Percentiles rank a stretch among this genome's conserved stretches.
Conservation (phyloP, 441 rosid species). For the Breynia disticha region DNA sequence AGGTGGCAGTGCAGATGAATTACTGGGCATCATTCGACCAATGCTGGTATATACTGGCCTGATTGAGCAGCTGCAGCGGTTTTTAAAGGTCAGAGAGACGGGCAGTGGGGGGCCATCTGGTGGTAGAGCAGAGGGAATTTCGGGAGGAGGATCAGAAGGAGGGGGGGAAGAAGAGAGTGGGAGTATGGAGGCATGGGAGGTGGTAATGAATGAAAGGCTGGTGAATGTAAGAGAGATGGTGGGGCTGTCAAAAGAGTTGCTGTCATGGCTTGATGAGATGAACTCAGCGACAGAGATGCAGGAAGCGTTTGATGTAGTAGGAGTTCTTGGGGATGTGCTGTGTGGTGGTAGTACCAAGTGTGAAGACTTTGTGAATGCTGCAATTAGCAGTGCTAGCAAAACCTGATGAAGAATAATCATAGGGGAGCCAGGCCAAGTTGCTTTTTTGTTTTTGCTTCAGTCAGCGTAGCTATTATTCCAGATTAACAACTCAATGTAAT, state of each 20-base stretch:
- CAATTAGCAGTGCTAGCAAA: constrained; percentile 61
- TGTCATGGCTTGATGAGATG: constrained; percentile 89
- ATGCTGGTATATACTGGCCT: constrained; percentile 96
- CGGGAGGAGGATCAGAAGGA: constrained; percentile 21
- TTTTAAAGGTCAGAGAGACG: constrained; percentile 63
- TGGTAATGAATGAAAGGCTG: constrained; percentile 71
- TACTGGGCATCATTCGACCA: constrained; percentile 59
- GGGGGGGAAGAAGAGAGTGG: constrained; percentile 39
- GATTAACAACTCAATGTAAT: too few species aligned
- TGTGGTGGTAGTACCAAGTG: constrained; percentile 59
- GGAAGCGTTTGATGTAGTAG: constrained; percentile 88
- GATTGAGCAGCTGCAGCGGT: constrained; percentile 91
- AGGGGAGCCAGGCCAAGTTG: too few species aligned
- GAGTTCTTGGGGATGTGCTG: constrained; percentile 67
- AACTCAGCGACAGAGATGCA: constrained; percentile 66
- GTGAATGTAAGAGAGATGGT: constrained; percentile 78
- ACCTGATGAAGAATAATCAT: too few species aligned
- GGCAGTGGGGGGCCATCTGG: constrained; percentile 14
- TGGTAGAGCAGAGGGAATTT: constrained; percentile 41
- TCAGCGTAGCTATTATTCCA: too few species aligned
- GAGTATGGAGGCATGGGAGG: constrained; percentile 79
- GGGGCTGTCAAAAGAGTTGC: constrained; percentile 80
- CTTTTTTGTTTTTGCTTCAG: too few species aligned
- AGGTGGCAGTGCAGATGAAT: constrained; percentile 38
- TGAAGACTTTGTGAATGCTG: constrained; percentile 75